These are phyloP conservation scores for Beverwykella pulmonaria DNA, from an alignment of 495 filamentous ascomycete species.

Conservation along the genomic window DNA sequence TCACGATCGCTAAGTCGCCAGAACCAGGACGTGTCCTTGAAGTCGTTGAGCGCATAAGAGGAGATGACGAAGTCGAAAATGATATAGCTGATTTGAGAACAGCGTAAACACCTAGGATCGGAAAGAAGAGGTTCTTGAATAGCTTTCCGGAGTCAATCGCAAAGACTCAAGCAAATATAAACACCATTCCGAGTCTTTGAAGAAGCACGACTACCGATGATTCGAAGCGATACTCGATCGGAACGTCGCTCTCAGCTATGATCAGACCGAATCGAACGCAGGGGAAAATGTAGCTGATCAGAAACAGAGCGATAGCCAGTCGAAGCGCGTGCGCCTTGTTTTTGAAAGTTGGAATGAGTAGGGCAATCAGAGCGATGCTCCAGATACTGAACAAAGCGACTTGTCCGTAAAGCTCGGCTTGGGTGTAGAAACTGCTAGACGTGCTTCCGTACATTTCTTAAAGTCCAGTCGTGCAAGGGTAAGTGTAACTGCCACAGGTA, in stretches of 20 bases:
- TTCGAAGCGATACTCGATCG: constrained; percentile 10
- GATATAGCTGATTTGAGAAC: constrained; percentile 6
- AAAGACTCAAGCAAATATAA: not conserved
- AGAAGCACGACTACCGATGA: constrained; percentile 3
- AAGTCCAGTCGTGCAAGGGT: constrained; percentile 6
- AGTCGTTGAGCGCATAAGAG: not conserved
- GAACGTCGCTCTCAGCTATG: not conserved
- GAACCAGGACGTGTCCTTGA: not conserved
- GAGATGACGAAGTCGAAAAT: constrained; percentile 7
- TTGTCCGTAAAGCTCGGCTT: constrained; percentile 5
- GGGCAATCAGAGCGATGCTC: not conserved
- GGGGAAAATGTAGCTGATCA: not conserved
- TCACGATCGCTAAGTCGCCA: constrained; percentile 8
- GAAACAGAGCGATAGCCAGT: not conserved
- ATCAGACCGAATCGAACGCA: constrained; percentile 1
- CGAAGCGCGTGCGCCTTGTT: not conserved
- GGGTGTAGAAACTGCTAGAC: not conserved
- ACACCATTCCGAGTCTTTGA: constrained; percentile 1
- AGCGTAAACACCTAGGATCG: not conserved
- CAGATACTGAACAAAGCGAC: constrained; percentile 1
- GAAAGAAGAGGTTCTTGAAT: not conserved
- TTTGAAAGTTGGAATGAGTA: not conserved
- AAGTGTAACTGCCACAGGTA: not conserved
- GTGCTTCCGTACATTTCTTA: constrained; percentile 6
- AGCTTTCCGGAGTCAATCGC: not conserved